Evolutionary conservation across 2,329 filamentous ascomycete species (phyloP).

Genomic region (Rhynchosporium graminicola): DNA sequence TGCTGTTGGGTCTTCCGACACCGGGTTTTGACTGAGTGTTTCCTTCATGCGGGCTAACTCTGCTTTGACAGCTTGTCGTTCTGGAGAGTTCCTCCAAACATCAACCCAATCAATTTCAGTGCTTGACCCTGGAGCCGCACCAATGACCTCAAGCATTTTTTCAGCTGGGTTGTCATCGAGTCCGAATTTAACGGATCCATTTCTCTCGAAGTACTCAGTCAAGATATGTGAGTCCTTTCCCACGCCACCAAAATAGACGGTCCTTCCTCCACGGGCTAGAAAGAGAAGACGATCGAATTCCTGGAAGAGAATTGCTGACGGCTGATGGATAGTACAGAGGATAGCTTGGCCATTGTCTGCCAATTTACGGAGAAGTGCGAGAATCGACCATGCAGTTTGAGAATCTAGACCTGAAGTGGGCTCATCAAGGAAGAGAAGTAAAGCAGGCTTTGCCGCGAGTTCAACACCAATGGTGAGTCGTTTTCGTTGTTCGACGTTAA

Average conservation of each 20-base stretch:
- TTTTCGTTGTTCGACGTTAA: conserved; percentile 70
- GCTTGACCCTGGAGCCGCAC: conserved; percentile 64
- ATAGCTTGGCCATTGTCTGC: conserved; percentile 88
- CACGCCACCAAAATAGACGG: conserved; percentile 81
- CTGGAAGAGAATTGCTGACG: conserved; percentile 93
- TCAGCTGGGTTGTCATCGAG: conserved; percentile 76
- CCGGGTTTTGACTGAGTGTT: conserved; percentile 41
- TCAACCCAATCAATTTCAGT: conserved; percentile 63
- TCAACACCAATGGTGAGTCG: conserved; percentile 93
- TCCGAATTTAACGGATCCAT: conserved; percentile 67
- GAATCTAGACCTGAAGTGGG: conserved; percentile 92
- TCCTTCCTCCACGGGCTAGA: conserved; percentile 72
- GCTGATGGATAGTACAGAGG: conserved; percentile 96
- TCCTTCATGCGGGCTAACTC: conserved; percentile 57
- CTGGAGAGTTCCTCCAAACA: conserved; percentile 57
- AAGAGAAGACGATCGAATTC: conserved; percentile 83
- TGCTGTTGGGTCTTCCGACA: conserved; percentile 33
- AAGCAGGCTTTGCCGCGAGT: conserved; percentile 84
- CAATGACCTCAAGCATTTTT: conserved; percentile 70
- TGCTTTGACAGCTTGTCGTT: conserved; percentile 43
- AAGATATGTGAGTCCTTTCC: conserved; percentile 69
- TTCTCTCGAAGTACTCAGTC: conserved; percentile 74
- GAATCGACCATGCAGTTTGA: conserved; percentile 91
- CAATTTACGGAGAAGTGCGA: conserved; percentile 84
- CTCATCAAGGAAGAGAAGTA: conserved; percentile 91